Conservation (phyloP, 306 rosid genomes). For the Castanopsis chinensis region DNA sequence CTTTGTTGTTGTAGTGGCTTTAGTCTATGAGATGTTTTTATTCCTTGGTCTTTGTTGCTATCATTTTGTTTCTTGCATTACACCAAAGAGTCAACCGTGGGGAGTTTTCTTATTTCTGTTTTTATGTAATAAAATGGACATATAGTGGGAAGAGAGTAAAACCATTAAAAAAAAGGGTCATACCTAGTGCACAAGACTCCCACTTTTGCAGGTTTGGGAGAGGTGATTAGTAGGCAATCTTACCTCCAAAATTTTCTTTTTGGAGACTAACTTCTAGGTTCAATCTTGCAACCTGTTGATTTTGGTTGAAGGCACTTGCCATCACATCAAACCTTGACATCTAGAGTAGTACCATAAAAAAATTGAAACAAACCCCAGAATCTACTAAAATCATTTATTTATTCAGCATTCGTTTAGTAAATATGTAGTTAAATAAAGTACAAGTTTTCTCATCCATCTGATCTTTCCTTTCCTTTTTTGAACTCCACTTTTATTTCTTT, state of each 20-base stretch:
- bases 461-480: background rate
- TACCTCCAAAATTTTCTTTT: too few relatives aligned
- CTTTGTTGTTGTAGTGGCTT: constrained; percentile 10
- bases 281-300: too few relatives aligned
- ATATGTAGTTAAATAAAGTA: background rate
- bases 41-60: background rate
- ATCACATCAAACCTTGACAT: too few relatives aligned
- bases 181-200: too few relatives aligned
- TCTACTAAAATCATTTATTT: background rate
- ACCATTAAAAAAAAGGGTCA: too few relatives aligned
- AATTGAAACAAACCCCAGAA: background rate
- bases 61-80: background rate
- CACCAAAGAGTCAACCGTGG: background rate
- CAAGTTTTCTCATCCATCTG: background rate
- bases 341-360: background rate
- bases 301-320: too few relatives aligned
- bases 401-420: background rate
- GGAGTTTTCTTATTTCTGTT: background rate
- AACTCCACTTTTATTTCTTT: background rate
- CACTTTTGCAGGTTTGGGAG: too few relatives aligned
- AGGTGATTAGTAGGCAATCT: too few relatives aligned
- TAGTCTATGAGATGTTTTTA: constrained; percentile 4
- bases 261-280: too few relatives aligned
- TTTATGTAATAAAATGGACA: background rate
- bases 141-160: background rate